These are phyloP conservation scores for Apiosordaria backusii DNA, from an alignment of 495 filamentous ascomycete genomes.

Conservation along the genomic window DNA sequence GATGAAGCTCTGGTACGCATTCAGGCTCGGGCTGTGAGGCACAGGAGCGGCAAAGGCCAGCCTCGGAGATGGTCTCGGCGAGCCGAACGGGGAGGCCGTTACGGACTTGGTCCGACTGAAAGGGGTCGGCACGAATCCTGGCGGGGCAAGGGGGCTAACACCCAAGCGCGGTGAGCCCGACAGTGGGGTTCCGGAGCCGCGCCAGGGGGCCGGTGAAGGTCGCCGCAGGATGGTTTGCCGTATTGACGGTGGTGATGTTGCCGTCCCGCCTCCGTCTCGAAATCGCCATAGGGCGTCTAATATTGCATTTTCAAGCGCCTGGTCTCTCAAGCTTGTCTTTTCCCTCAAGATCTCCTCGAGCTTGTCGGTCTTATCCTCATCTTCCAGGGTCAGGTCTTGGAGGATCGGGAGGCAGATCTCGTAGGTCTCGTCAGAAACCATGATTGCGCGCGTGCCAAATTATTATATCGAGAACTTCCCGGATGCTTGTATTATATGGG, in stretches of 20 bases:
- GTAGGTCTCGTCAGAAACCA: slow-evolving; percentile 91
- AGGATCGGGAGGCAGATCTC: slow-evolving; percentile 87
- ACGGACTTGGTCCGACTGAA: slow-evolving; percentile 71
- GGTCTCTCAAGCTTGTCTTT: slow-evolving; percentile 72
- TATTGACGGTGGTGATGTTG: slow-evolving; percentile 71
- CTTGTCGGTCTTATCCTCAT: slow-evolving; percentile 94
- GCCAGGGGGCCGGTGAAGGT: slow-evolving; percentile 92
- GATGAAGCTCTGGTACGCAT: slow-evolving; percentile 86
- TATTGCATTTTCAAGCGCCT: slow-evolving; percentile 81
- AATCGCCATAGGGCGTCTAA: slow-evolving; percentile 91
- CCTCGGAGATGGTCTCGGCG: slow-evolving; percentile 88
- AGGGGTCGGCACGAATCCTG: slow-evolving; percentile 73
- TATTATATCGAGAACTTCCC: background rate
- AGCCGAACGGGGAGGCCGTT: slow-evolving; percentile 86
- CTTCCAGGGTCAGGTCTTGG: slow-evolving; percentile 74
- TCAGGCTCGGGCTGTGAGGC: slow-evolving; percentile 89
- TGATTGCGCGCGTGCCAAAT: slow-evolving; percentile 37
- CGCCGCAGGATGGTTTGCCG: slow-evolving; percentile 87
- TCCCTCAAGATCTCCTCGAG: slow-evolving; percentile 80
- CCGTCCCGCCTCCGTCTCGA: slow-evolving; percentile 69
- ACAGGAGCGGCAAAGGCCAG: slow-evolving; percentile 87
- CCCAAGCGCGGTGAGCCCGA: slow-evolving; percentile 72
- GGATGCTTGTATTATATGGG: background rate
- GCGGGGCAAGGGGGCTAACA: slow-evolving; percentile 75
- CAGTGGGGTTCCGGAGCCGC: slow-evolving; percentile 70